These are phyloP conservation scores for Fraxinus xanthoxyloides DNA, from an alignment of 305 asterid species.

Conservation along the genomic window DNA sequence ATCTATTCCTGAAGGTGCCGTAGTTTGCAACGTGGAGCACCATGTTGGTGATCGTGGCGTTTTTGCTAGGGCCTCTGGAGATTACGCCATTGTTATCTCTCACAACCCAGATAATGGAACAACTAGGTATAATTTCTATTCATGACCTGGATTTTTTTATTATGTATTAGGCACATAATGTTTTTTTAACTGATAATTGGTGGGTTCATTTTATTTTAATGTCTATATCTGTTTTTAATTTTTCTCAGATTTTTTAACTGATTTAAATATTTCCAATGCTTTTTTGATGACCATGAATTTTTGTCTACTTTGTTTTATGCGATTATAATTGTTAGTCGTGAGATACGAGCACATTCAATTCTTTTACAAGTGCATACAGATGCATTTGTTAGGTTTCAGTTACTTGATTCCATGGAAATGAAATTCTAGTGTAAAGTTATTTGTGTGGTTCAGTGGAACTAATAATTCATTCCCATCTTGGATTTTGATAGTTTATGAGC, in stretches of 20 bases:
- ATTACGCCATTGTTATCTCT: constrained; percentile 54
- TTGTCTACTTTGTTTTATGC: background rate
- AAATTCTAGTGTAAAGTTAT: background rate
- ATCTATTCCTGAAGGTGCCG: constrained; percentile 49
- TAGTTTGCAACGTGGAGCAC: constrained; percentile 50
- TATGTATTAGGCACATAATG: too few relatives aligned
- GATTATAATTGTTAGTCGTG: background rate
- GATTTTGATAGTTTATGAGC: background rate
- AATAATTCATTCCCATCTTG: too few relatives aligned
- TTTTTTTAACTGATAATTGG: background rate
- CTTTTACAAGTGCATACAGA: background rate
- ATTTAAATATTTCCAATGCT: too few relatives aligned
- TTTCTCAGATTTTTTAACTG: background rate
- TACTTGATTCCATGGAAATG: background rate
- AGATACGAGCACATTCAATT: background rate
- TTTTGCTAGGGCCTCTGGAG: constrained; percentile 51
- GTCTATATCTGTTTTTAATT: background rate
- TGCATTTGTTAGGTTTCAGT: background rate
- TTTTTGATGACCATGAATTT: background rate
- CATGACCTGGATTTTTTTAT: background rate
- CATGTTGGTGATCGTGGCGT: constrained; percentile 52
- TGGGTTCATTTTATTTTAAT: background rate
- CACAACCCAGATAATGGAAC: constrained; percentile 55
- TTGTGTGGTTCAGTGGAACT: background rate
- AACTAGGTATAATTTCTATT: constrained; percentile 28